A percentile compares a stretch with the other conserved stretches of the same genome.
phyloP scores from a whole-genome alignment of 306 rosid species.

The Carpinus fangiana region DNA sequence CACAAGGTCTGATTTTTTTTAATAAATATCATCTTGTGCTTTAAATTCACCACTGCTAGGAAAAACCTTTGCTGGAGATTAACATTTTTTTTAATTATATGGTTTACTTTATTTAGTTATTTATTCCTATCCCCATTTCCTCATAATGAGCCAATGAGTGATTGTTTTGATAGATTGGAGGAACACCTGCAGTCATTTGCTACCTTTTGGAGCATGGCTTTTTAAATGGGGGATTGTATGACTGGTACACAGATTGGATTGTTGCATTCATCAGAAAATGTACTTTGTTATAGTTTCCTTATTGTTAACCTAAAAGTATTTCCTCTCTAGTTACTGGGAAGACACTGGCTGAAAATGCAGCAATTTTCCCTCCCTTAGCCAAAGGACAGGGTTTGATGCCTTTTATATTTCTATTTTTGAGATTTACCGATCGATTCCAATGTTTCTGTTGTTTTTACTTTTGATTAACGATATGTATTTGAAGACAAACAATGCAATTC shows the following conservation, averaged over 20 bases:
- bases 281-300: constrained; percentile 9
- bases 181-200: constrained; percentile 84
- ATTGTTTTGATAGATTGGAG: constrained; percentile 74
- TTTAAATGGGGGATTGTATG: constrained; percentile 86
- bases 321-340: constrained; percentile 73
- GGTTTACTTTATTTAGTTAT: neutral
- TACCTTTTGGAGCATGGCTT: constrained; percentile 79
- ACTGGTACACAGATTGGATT: constrained; percentile 54
- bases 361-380: constrained; percentile 73
- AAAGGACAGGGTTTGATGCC: constrained; percentile 73
- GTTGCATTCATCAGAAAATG: constrained; percentile 15
- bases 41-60: constrained; percentile 9
- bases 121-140: neutral
- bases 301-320: constrained; percentile 31
- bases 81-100: neutral
- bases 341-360: constrained; percentile 85
- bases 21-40: constrained; percentile 8
- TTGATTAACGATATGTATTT: constrained; percentile 15
- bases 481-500: constrained; percentile 12
- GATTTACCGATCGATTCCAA: neutral
- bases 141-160: constrained; percentile 5
- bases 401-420: constrained; percentile 4
- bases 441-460: constrained; percentile 6
- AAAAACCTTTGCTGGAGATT: neutral
- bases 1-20: constrained; percentile 68